Conservation (phyloP, 192 early-diverging fungal species). For the Mortierella alpina region DNA sequence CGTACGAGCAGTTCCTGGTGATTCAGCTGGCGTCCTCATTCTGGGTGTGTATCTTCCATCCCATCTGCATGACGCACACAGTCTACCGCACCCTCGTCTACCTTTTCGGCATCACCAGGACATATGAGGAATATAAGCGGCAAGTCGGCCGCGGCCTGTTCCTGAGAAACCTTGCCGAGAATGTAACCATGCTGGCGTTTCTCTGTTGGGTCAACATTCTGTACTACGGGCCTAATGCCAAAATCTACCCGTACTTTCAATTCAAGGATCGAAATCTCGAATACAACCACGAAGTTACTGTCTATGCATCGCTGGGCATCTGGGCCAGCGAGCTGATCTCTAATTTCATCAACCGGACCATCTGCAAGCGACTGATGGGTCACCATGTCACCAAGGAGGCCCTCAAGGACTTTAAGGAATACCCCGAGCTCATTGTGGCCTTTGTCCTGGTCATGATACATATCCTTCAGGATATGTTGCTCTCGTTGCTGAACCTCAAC, state of each 20-base stretch:
- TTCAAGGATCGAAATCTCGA: slow-evolving; percentile 65
- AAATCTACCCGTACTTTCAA: slow-evolving; percentile 76
- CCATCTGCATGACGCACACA: slow-evolving; percentile 72
- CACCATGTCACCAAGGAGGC: slow-evolving; percentile 74
- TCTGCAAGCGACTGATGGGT: slow-evolving; percentile 66
- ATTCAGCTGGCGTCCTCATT: slow-evolving; percentile 77
- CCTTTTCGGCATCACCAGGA: slow-evolving; percentile 66
- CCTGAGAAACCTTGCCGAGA: slow-evolving; percentile 80
- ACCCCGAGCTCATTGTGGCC: slow-evolving; percentile 74
- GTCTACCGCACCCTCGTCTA: slow-evolving; percentile 64
- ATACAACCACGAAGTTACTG: slow-evolving; percentile 67
- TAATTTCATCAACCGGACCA: slow-evolving; percentile 68
- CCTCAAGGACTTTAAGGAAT: slow-evolving; percentile 71
- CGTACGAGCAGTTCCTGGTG: slow-evolving; percentile 71
- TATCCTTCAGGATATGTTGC: slow-evolving; percentile 77
- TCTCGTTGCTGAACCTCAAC: slow-evolving; percentile 70
- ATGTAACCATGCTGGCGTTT: slow-evolving; percentile 82
- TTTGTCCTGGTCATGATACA: slow-evolving; percentile 78
- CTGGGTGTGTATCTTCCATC: slow-evolving; percentile 82
- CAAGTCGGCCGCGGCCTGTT: slow-evolving; percentile 78
- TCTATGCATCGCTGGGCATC: slow-evolving; percentile 68
- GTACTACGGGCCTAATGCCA: slow-evolving; percentile 75
- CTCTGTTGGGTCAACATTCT: slow-evolving; percentile 76
- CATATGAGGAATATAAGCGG: slow-evolving; percentile 74
- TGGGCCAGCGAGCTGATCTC: slow-evolving; percentile 77